Conservation (phyloP, 2,329 filamentous ascomycete genomes). For the Raffaelea ambrosiae region DNA sequence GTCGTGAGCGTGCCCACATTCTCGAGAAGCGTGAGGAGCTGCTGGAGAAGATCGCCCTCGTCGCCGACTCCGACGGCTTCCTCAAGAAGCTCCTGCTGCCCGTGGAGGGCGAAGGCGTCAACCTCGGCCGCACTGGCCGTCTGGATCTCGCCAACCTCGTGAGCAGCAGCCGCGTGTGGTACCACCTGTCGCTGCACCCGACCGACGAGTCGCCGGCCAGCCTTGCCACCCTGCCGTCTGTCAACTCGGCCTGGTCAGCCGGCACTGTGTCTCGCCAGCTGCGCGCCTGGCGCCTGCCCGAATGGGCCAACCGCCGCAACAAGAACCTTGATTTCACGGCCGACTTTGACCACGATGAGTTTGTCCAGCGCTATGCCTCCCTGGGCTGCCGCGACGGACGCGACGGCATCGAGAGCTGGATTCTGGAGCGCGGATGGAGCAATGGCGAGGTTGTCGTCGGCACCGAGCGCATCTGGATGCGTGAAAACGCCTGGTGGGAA, state of each 20-base stretch:
- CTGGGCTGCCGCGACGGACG: conserved; percentile 84
- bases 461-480: conserved; percentile 88
- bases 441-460: conserved; percentile 94
- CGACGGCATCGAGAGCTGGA: conserved; percentile 90
- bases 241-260: conserved; percentile 85
- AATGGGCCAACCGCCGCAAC: conserved; percentile 93
- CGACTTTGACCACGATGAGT: conserved; percentile 92
- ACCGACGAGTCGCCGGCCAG: conserved; percentile 76
- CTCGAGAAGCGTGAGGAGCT: conserved; percentile 75
- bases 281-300: conserved; percentile 83
- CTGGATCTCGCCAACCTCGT: conserved; percentile 69
- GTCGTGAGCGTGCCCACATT: conserved; percentile 66
- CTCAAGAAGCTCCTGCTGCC: conserved; percentile 77
- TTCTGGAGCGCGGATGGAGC: conserved; percentile 92
- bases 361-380: conserved; percentile 69
- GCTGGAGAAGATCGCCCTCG: conserved; percentile 78
- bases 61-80: conserved; percentile 75
- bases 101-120: conserved; percentile 66
- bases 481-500: conserved; percentile 94
- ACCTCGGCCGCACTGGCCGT: conserved; percentile 67
- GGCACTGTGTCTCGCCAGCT: conserved; percentile 87
- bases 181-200: conserved; percentile 84
- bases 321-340: conserved; percentile 91
- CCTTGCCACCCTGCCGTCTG: conserved; percentile 61
- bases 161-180: conserved; percentile 85